These are phyloP conservation scores for Fusarium caatingaense DNA, from an alignment of 2,329 filamentous ascomycete genomes.

Conservation along the genomic window DNA sequence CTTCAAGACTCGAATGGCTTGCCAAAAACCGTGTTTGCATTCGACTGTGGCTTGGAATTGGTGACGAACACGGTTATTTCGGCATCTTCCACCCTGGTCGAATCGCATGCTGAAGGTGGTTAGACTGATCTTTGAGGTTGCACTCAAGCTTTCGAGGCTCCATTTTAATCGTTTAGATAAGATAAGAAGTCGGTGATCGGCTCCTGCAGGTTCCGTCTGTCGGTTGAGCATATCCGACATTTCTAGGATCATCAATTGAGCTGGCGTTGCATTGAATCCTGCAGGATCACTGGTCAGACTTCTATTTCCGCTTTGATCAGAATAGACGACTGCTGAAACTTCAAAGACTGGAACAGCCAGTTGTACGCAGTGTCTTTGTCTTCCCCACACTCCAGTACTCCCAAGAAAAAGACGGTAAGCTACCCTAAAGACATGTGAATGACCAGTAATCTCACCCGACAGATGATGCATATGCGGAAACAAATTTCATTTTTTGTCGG, in stretches of 20 bases:
- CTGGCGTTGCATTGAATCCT: background rate
- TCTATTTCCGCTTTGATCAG: background rate
- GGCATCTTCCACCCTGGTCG: background rate
- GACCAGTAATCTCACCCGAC: background rate
- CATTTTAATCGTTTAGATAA: conserved; percentile 11
- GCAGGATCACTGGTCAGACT: background rate
- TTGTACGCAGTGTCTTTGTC: background rate
- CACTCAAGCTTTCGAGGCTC: background rate
- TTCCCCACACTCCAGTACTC: background rate
- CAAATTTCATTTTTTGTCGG: background rate
- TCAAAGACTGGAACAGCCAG: background rate
- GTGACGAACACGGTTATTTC: conserved; percentile 4
- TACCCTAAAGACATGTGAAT: background rate
- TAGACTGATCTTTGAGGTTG: background rate
- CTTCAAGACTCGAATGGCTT: background rate
- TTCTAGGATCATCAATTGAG: background rate
- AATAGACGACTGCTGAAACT: background rate
- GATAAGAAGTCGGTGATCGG: background rate
- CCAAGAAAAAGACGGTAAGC: background rate
- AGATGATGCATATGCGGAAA: background rate
- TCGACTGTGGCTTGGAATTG: conserved; percentile 14
- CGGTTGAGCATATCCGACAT: background rate
- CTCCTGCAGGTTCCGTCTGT: background rate
- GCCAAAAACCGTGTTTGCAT: background rate
- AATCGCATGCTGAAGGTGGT: background rate